Evolutionary conservation across 1,139 yeast genomes (phyloP).

Genomic region (Lodderomyces jiufengensis): DNA sequence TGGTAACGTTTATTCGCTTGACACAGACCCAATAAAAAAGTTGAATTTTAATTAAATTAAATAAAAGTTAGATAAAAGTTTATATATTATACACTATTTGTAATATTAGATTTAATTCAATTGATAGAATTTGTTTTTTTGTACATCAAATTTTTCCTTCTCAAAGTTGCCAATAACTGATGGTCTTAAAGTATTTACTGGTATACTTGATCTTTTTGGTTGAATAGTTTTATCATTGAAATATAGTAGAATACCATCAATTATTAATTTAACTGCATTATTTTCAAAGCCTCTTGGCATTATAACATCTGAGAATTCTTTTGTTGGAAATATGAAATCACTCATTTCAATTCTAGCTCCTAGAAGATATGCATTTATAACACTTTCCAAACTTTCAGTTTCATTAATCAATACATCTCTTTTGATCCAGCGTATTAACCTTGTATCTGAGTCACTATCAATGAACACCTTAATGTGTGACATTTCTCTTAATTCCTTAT

Average conservation of each 20-base stretch:
- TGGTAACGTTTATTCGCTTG: slow-evolving; percentile 37
- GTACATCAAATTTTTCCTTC: slow-evolving; percentile 42
- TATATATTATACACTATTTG: not conserved
- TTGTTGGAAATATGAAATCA: slow-evolving; percentile 70
- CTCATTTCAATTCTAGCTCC: slow-evolving; percentile 75
- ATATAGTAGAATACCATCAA: slow-evolving; percentile 61
- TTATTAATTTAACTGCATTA: slow-evolving; percentile 61
- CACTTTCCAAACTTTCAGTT: slow-evolving; percentile 35
- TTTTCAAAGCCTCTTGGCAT: slow-evolving; percentile 71
- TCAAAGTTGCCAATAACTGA: slow-evolving; percentile 24
- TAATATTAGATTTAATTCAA: slow-evolving; percentile 21
- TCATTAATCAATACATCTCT: slow-evolving; percentile 34
- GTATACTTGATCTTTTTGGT: slow-evolving; percentile 16
- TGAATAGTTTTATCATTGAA: slow-evolving; percentile 15
- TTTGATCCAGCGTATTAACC: slow-evolving; percentile 72
- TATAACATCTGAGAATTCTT: slow-evolving; percentile 75
- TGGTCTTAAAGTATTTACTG: slow-evolving; percentile 24
- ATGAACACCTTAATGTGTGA: slow-evolving; percentile 71
- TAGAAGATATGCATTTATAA: slow-evolving; percentile 59
- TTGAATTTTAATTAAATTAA: slow-evolving; percentile 14
- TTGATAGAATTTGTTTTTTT: slow-evolving; percentile 52
- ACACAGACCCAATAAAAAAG: slow-evolving; percentile 45
- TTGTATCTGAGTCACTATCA: slow-evolving; percentile 83
- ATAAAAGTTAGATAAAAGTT: slow-evolving; percentile 17
- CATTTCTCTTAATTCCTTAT: slow-evolving; percentile 51